Base-by-base conservation (phyloP, 805 yeast genomes). In the Nakazawaea populi region DNA sequence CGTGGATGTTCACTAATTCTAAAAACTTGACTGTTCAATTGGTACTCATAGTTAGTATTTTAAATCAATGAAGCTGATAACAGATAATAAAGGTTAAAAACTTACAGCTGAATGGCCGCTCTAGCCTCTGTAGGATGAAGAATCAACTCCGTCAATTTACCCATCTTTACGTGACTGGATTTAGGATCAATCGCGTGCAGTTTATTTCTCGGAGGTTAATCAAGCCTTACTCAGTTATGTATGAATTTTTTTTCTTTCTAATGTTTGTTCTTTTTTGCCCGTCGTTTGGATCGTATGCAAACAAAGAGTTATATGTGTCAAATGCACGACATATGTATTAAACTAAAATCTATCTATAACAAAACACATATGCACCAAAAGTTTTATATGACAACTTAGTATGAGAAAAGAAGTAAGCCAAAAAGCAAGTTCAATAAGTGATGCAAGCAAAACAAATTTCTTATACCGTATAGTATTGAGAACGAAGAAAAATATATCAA, bases 381-480 rank as follows among this genome's bases (percentile, higher is more conserved):
- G 27, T 28, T 24, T 7, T 5, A 27, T 7, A 38, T 37, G 14
- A 38, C 6, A 3, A 32, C 1, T 14, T 42, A 47, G 28, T 34
- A 42, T 11, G 40, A 41, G 37, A 48, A 43, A 34, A 49, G 24
- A 54, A 43, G 28, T 59, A 44, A 8, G 61, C 45, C 44, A 75
- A 62, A 24, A 80, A 56, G 76, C 84, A 72, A 43, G 84, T 76
- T 62, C 83, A 75, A 76, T 47, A 89, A 65, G 61, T 87, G 87
- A 59, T 90, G 94, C 44, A 90, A 68, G 87, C 91, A 88, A 65
- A 79, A 91, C n/a, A 92, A 74, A 59, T 89, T 87, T 60, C 91
- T 77, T 5, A 86, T 74, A 2, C 97, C 97, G 66, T 82, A 89
- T 8, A 89, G 59, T 50, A 87, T 64, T 42, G 86, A 69, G 66